phyloP scores from a whole-genome alignment of 495 filamentous ascomycete species.

The Aspergillus coremiiformis region DNA sequence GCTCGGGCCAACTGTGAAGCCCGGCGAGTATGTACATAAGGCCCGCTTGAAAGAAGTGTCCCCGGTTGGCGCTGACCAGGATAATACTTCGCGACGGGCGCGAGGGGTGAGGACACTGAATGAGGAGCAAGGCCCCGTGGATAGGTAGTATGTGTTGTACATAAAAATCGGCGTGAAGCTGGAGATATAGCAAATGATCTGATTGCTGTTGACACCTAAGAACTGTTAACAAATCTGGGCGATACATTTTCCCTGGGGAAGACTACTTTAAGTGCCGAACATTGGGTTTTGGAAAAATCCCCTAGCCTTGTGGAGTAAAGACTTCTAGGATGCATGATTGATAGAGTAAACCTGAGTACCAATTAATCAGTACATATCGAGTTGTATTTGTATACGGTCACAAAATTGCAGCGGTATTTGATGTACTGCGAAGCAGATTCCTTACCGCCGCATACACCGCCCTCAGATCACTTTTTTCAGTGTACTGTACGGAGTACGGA shows the following conservation, averaged over 20 bases:
- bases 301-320: not conserved
- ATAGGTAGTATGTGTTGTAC: not conserved
- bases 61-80: not conserved
- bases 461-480: too few species aligned
- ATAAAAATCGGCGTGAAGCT: not conserved
- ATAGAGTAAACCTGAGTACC: not conserved
- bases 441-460: too few species aligned
- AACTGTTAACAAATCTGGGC: not conserved
- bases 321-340: not conserved
- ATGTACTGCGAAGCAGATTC: not conserved
- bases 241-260: not conserved
- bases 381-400: not conserved
- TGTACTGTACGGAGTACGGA: too few species aligned
- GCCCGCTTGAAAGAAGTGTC: not conserved
- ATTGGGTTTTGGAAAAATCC: not conserved
- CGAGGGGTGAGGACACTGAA: not conserved
- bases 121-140: not conserved
- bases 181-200: not conserved
- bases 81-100: not conserved
- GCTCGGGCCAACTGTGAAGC: constrained; percentile 27
- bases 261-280: not conserved
- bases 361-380: too few species aligned
- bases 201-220: not conserved
- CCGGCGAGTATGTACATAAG: constrained; percentile 6
- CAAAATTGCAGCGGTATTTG: not conserved